These are phyloP conservation scores for Wallacemonas sp. DNA, from an alignment of 208 protist species.

Conservation along the genomic window DNA sequence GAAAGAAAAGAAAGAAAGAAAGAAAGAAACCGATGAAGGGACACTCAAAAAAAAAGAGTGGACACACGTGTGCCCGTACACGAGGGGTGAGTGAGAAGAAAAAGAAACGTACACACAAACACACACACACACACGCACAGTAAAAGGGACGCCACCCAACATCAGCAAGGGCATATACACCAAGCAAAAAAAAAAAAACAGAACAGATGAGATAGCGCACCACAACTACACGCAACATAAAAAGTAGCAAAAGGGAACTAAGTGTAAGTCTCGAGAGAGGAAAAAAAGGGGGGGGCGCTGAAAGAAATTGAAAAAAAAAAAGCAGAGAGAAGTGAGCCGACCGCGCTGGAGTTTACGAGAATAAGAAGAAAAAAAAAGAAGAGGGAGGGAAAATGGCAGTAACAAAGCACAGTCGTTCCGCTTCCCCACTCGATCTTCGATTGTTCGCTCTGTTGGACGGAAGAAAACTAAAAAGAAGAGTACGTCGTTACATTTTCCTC, in stretches of 20 bases:
- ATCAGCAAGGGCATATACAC: too few species aligned
- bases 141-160: too few species aligned
- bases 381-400: background rate
- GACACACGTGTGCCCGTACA: too few species aligned
- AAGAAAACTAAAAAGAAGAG: slow-evolving; percentile 16
- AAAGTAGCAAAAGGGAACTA: background rate
- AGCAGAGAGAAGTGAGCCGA: background rate
- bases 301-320: background rate
- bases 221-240: too few species aligned
- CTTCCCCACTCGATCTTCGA: background rate
- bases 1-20: too few species aligned
- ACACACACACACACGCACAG: too few species aligned
- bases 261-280: background rate
- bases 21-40: too few species aligned
- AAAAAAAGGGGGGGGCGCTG: background rate
- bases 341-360: background rate
- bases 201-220: too few species aligned
- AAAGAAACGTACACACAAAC: too few species aligned
- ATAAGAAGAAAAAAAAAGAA: background rate
- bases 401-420: background rate
- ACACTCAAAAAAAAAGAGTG: too few species aligned
- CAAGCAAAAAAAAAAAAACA: background rate
- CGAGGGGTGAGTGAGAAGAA: background rate
- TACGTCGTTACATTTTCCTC: too few species aligned
- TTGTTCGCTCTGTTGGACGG: too few species aligned